Evolutionary conservation across 1,284 basidiomycete genomes (phyloP).

Genomic region (Marasmius oreades): DNA sequence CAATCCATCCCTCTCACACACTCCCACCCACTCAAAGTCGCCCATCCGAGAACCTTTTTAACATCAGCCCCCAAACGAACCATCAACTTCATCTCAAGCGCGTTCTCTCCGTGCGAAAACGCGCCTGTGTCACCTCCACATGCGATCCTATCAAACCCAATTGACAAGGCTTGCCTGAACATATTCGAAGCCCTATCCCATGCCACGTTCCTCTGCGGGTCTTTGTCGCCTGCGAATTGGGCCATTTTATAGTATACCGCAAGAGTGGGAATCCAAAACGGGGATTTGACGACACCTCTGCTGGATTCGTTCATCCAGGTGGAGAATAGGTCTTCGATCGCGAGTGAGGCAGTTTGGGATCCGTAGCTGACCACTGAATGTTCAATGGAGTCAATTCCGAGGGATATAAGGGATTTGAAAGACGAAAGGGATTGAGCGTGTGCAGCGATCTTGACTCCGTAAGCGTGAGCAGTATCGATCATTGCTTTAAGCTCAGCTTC

Average conservation of each 20-base stretch:
- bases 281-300: too few relatives aligned
- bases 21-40: constrained; percentile 57
- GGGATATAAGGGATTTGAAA: constrained; percentile 31
- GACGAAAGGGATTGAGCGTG: constrained; percentile 44
- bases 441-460: constrained; percentile 57
- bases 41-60: constrained; percentile 54
- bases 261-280: constrained; percentile 61
- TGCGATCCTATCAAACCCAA: constrained; percentile 44
- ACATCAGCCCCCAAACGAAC: constrained; percentile 50
- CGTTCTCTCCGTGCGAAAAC: constrained; percentile 60
- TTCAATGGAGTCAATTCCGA: constrained; percentile 48
- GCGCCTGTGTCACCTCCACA: constrained; percentile 64
- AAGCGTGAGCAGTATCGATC: constrained; percentile 46
- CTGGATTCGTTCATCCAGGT: constrained; percentile 23
- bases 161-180: constrained; percentile 44
- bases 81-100: constrained; percentile 62
- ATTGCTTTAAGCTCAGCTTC: constrained; percentile 46
- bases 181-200: constrained; percentile 39
- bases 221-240: constrained; percentile 17
- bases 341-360: background rate
- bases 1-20: constrained; percentile 49
- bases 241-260: constrained; percentile 38
- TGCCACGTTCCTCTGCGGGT: constrained; percentile 16
- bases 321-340: constrained; percentile 14
- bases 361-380: constrained; percentile 35